Conservation (phyloP, 495 filamentous ascomycete species). For the Tuber microsphaerosporum region DNA sequence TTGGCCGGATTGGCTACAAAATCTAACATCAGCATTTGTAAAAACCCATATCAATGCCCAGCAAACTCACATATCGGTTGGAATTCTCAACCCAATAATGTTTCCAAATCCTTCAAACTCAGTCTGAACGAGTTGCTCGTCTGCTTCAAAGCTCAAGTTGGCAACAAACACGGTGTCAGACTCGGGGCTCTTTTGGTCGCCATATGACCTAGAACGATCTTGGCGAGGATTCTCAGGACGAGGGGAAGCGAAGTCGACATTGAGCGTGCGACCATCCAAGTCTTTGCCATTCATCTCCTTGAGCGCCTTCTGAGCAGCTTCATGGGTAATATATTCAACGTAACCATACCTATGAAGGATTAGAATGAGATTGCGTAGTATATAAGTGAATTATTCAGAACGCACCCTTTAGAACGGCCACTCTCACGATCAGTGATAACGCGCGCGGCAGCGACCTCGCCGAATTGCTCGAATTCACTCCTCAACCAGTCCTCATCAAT, state of each 20-base stretch:
- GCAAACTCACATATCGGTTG: conserved; percentile 65
- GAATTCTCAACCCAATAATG: conserved; percentile 75
- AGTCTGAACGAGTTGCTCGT: conserved; percentile 65
- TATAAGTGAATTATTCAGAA: conserved; percentile 15
- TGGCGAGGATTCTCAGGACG: conserved; percentile 55
- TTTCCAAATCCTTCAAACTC: conserved; percentile 65
- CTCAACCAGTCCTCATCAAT: conserved; percentile 86
- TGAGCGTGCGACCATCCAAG: conserved; percentile 77
- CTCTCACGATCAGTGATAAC: conserved; percentile 77
- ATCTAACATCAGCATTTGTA: conserved; percentile 43
- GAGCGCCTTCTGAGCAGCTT: conserved; percentile 67
- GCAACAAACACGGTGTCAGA: conserved; percentile 89
- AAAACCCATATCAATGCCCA: not conserved
- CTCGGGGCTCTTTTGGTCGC: conserved; percentile 66
- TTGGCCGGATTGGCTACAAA: conserved; percentile 62
- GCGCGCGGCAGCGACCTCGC: conserved; percentile 64
- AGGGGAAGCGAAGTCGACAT: conserved; percentile 79
- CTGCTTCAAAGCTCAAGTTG: conserved; percentile 79
- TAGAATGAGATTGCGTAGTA: conserved; percentile 27
- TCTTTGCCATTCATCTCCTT: conserved; percentile 70
- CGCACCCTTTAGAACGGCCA: conserved; percentile 78
- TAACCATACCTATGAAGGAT: conserved; percentile 69
- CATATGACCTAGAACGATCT: conserved; percentile 65
- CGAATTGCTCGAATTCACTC: conserved; percentile 77
- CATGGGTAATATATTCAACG: conserved; percentile 72